Evolutionary conservation across 2,329 filamentous ascomycete species (phyloP).

Genomic region (Bretziella fagacearum): DNA sequence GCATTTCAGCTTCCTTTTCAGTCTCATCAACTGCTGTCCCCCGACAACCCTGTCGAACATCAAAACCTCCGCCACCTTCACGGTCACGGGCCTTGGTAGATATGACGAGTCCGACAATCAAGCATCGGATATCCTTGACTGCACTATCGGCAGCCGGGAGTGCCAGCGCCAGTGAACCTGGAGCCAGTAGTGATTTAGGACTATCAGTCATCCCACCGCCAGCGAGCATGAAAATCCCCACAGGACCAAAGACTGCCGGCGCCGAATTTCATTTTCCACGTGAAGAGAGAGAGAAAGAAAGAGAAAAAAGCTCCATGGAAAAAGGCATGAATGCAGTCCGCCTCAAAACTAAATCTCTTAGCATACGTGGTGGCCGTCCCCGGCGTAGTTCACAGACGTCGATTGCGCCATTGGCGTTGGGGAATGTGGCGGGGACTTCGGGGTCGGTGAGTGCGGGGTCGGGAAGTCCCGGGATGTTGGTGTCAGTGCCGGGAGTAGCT

Average conservation of each 20-base stretch:
- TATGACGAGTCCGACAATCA: background rate
- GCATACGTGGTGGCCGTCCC: background rate
- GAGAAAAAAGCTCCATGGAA: background rate
- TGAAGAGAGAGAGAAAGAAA: background rate
- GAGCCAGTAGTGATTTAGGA: background rate
- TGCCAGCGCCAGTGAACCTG: background rate
- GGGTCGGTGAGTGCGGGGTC: background rate
- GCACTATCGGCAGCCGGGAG: background rate
- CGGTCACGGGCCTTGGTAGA: background rate
- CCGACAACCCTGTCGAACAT: background rate
- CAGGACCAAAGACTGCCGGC: background rate
- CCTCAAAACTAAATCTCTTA: constrained; percentile 1
- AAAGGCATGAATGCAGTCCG: background rate
- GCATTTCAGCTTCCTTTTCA: background rate
- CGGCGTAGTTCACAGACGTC: background rate
- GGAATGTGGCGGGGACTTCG: too few relatives aligned
- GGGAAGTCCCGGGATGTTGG: background rate
- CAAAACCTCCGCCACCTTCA: background rate
- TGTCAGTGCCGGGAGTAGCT: background rate
- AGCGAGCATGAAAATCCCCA: background rate
- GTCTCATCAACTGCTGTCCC: background rate
- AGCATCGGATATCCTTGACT: background rate
- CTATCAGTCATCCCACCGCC: background rate
- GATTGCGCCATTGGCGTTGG: background rate
- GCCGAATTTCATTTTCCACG: background rate